Conservation (phyloP, 129 eudicot genomes). For the Arctium lappa region DNA sequence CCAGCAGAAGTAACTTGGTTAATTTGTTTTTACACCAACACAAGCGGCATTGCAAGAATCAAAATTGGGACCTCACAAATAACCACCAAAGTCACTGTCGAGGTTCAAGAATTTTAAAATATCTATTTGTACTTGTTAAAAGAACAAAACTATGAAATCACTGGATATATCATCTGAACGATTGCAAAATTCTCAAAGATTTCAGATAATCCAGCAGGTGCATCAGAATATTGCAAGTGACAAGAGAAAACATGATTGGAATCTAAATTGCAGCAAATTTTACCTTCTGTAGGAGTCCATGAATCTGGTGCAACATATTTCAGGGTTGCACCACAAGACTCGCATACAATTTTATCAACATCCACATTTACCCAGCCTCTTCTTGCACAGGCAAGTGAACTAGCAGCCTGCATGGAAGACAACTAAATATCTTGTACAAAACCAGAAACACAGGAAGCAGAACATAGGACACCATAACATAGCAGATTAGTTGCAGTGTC, state of each 20-base stretch:
- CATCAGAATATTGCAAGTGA: background rate
- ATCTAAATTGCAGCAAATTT: slow-evolving; percentile 6
- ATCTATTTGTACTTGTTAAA: background rate
- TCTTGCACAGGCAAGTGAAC: slow-evolving; percentile 86
- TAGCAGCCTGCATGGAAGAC: slow-evolving; percentile 49
- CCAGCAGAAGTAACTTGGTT: too few species aligned
- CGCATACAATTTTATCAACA: slow-evolving; percentile 76
- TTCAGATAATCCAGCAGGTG: background rate
- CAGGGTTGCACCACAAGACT: slow-evolving; percentile 82
- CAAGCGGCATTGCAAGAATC: too few species aligned
- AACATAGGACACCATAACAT: background rate
- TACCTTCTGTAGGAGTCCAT: slow-evolving; percentile 65
- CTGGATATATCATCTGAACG: background rate
- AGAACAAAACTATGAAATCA: background rate
- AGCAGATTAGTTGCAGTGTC: background rate
- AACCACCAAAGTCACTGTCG: background rate
- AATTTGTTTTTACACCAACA: too few species aligned
- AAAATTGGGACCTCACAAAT: too few species aligned
- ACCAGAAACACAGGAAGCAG: background rate
- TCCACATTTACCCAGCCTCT: slow-evolving; percentile 92
- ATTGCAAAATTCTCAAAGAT: background rate
- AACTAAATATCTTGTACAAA: background rate
- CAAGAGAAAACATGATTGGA: background rate
- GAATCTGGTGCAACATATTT: slow-evolving; percentile 52
- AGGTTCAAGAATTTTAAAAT: background rate